A percentile compares a stretch with the other conserved stretches of the same genome.
These are phyloP conservation scores for Magnaporthiopsis rhizophila DNA, from an alignment of 2,329 filamentous ascomycete genomes.

Conservation along the genomic window DNA sequence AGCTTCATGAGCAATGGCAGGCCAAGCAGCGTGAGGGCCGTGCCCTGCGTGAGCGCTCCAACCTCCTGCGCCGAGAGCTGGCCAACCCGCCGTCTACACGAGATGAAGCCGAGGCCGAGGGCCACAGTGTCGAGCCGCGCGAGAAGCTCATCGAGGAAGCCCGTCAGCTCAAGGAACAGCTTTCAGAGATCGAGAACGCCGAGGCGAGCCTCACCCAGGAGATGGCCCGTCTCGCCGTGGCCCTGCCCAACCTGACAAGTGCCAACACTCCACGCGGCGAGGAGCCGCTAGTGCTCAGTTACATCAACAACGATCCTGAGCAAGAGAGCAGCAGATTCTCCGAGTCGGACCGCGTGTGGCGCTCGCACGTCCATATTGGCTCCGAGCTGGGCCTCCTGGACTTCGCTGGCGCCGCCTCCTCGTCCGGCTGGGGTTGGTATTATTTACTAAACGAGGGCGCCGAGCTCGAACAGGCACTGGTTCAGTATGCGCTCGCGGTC, in stretches of 20 bases:
- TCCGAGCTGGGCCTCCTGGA: constrained; percentile 82
- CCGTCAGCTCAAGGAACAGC: constrained; percentile 52
- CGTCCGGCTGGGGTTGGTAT: constrained; percentile 96
- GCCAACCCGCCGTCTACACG: constrained; percentile 41
- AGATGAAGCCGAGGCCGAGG: constrained; percentile 17
- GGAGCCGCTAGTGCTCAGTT: constrained; percentile 57
- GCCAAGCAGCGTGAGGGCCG: constrained; percentile 53
- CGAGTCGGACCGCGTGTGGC: constrained; percentile 42
- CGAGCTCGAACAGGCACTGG: constrained; percentile 85
- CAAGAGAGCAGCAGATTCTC: constrained; percentile 17
- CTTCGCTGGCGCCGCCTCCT: constrained; percentile 71
- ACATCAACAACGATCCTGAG: constrained; percentile 65
- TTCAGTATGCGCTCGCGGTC: constrained; percentile 74
- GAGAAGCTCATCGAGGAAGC: constrained; percentile 56
- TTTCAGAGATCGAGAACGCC: constrained; percentile 51
- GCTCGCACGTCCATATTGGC: constrained; percentile 82
- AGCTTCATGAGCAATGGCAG: constrained; percentile 50
- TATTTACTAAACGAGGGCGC: constrained; percentile 88
- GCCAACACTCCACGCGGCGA: constrained; percentile 63
- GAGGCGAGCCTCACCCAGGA: constrained; percentile 54
- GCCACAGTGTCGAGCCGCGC: background rate
- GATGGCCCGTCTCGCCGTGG: constrained; percentile 66
- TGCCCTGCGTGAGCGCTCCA: constrained; percentile 56
- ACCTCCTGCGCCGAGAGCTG: constrained; percentile 51
- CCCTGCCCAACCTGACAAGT: constrained; percentile 82